phyloP scores from a whole-genome alignment of 2,329 filamentous ascomycete genomes.

The Purpureocillium takamizusanense region DNA sequence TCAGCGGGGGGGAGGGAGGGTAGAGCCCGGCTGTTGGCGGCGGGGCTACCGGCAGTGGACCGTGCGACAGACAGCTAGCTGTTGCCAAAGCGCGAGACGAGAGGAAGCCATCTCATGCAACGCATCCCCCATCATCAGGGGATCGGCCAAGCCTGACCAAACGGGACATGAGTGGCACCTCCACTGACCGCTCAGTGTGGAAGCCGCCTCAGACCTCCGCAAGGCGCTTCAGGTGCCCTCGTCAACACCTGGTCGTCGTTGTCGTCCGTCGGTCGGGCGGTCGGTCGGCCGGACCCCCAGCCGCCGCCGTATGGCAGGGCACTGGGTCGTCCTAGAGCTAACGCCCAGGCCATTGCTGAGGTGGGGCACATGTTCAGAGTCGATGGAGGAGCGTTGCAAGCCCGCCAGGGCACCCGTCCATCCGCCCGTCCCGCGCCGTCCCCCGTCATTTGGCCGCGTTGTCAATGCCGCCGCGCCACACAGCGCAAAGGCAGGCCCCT shows the following conservation, averaged over 20 bases:
- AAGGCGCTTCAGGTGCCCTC: too few relatives aligned
- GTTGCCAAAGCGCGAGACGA: not conserved
- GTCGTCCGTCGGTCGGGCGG: too few relatives aligned
- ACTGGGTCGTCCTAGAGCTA: too few relatives aligned
- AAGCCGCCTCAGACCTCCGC: not conserved
- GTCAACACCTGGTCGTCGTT: too few relatives aligned
- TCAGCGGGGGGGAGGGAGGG: not conserved
- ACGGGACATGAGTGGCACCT: too few relatives aligned
- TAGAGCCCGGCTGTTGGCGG: slow-evolving; percentile 3
- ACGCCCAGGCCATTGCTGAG: too few relatives aligned
- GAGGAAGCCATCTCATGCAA: not conserved
- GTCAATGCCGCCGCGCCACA: not conserved
- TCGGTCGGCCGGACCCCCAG: too few relatives aligned
- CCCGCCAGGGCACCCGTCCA: slow-evolving; percentile 1
- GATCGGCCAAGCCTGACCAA: not conserved
- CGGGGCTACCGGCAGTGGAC: slow-evolving; percentile 4
- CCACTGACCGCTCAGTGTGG: not conserved
- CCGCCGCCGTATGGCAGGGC: too few relatives aligned
- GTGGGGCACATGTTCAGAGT: too few relatives aligned
- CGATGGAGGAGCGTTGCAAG: not conserved
- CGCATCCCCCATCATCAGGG: not conserved
- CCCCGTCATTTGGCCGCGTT: not conserved
- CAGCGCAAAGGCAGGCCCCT: not conserved
- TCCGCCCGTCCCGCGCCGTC: slow-evolving; percentile 6
- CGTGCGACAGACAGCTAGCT: slow-evolving; percentile 5